Evolutionary conservation across 805 yeast genomes (phyloP), one percentile per base, ranked within the genome.

Genomic region (Pichia cephalocereana): DNA sequence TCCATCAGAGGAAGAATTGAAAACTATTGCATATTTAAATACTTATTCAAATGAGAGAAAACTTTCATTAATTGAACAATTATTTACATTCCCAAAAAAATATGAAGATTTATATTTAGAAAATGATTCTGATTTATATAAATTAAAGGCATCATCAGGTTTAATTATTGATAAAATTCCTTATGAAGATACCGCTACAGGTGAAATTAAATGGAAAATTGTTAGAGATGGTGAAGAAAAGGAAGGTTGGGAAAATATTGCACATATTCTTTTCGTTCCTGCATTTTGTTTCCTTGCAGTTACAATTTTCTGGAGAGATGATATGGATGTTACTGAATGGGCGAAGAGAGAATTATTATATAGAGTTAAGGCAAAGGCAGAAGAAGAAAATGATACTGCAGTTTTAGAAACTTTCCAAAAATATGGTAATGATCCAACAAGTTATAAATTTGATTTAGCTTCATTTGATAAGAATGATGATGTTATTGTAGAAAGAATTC

Each of bases 171-270:
- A 86, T 65, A 86, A 86, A 68, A 78, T 86, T 50, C 95, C 96
- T 41, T 85, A 78, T 63, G 85, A 82, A 67, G 93, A 84, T 66
- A 80, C 83, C 40, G 70, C 79, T 38, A 81, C 86, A 17, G 95
- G 95, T 37, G 83, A 80, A 58, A 76, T 86, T 58, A 79, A 80
- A 59, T 86, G 93, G 95, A 76, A 79, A 57, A 69, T 86, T 48
- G 80, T 87, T 42, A 75, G 93, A 53, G 88, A 80, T 61, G 66
- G 63, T 14, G 77, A 82, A 46, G 80, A 76, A 58, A 80, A 80
- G 61, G 95, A 86, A 69, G 95, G 95, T 44, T 86, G 95, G 95
- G 95, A 87, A 63, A 71, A 72, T 54, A 72, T 85, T 47, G 80
- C 82, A 58, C 86, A 82, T 68, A 82, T 76, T 65, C 70, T 82